Base-by-base conservation (phyloP, 2,329 filamentous ascomycete genomes). In the Ophiostoma piceae region DNA sequence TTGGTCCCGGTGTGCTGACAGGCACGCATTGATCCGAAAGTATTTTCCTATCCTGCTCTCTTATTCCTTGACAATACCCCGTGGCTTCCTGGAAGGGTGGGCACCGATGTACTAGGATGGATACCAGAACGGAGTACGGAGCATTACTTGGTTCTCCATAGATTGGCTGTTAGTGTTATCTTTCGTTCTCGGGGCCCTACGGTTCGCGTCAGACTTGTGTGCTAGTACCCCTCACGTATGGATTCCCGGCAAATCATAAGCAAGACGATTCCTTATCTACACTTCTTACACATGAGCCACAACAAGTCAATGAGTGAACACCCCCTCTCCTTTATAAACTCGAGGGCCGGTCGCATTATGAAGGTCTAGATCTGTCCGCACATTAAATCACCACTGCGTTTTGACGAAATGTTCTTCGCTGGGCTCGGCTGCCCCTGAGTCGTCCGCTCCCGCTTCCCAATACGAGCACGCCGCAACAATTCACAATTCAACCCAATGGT, bases 131-230 rank as follows among this genome's bases (percentile, higher is more conserved):
- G 29, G 14, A 35, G 54, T 12, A 62, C 57, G 57, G 57, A 62
- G 57, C 26, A 62, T 62, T 62, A 35, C 57, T 62, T 26, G 6
- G 26, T 62, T 62, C 57, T 62, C 57, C 57, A 62, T 35, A 62
- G 57, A 62, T 62, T 62, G 57, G 57, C 26, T 62, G 35, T 65
- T 65, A 41, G 62, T 65, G 62, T 65, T 65, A 65, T 65, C 62
- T 65, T 41, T 65, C 62, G 32, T 65, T 32, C 16, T 65, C 62
- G 62, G 62, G 32, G 35, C 62, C 32, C 5, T 65, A 22, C 35
- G 62, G 62, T n/a, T 65, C 19, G 35, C 60, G 16, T 22, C 62
- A 65, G 60, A 22, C 11, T 39, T 35, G 32, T 35, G 32, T 65
- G 19, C 14, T 39, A 41, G 35, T 37, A 65, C 65, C 65, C 65